Base-by-base conservation (phyloP, 164 flowering plant species). In the Chimonanthus salicifolius region DNA sequence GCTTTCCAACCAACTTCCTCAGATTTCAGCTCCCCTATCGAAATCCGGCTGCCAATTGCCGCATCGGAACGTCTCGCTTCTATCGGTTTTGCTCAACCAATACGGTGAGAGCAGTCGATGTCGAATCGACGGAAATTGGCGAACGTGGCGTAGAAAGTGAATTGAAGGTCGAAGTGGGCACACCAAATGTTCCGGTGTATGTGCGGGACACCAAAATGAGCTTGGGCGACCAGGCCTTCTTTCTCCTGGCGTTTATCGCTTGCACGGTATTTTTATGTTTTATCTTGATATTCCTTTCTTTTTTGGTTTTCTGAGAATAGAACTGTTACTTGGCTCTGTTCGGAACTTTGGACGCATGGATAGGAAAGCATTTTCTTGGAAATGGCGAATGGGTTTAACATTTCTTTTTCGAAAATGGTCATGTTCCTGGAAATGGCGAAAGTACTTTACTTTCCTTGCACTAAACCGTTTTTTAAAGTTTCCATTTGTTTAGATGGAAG, bases 191-290 rank as follows among this genome's bases (percentile, higher is more conserved):
- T 68, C 83, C 83, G 4, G 50, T 74, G 11, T 49, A 5, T 75
- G 16, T 82, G 77, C 79, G 76, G 7, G 67, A 74, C 50, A 69
- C 83, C n/a, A 87, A 82, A 49, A 74, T 90, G 78, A 88, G 88
- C 79, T 80, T 85, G 79, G 81, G 85, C 58, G 91, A 90, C 76
- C 89, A 88, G 70, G 94, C 94, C 63, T 90, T 87, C 82, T 82
- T 86, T 77, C 86, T 92, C 47, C 69, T 89, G 73, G 78, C 92
- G 18, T 92, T 92, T 83, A 82, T 90, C 72, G 89, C 89, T 75
- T 87, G 89, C 88, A 85, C 91, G 88, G 97, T 89, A 82, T 33
- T 54, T 7, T 10, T 7, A 18, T 64, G 18, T 48, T 62, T 47
- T 0, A 47, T 16, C 18, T 46, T 7, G 6, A 47, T 15, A 15